Base-by-base conservation (phyloP, 306 rosid species). In the Sphenostylis stenocarpa region DNA sequence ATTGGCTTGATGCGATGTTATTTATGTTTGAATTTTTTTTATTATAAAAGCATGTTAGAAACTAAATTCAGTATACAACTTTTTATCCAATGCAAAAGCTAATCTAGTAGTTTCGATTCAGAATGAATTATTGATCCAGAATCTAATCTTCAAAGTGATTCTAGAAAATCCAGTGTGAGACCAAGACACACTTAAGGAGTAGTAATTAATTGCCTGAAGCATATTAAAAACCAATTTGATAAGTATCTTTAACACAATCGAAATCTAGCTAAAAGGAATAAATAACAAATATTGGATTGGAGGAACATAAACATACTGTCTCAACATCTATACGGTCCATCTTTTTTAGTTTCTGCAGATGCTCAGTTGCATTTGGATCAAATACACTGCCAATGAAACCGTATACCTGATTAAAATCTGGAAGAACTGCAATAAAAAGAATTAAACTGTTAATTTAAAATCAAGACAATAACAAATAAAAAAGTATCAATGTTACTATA, bases 281-380 rank as follows among this genome's bases (percentile, higher is more conserved):
- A 26, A 66, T 39, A 16, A 15, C 3, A 2, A 65, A 52, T 24
- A 34, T 69, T 70, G 56, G 44, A 44, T 6, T 12, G 14, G n/a
- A 51, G 61, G 71, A 43, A 36, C 55, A 23, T 11, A 64, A 3
- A 49, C 77, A 48, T 85, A 92, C 97, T 72, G 97, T 92, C 76
- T 92, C 91, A 69, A 90, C 89, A 78, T 92, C 97, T 36, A 92
- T 87, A 20, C 87, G 93, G 71, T 90, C 96, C 97, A 92, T 88
- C 77, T 70, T 81, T 63, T 85, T 90, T 29, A 92, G 83, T 52
- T 80, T 90, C 73, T 88, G 93, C 78, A 92, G 70, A 84, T 92
- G 96, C 61, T 88, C 93, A 57, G 88, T 21, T 69, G 70, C 80
- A 70, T 77, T 74, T 13, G 96, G 93, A 68, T 92, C 97, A 81